Percentiles rank a stretch among this genome's conserved stretches.
Evolutionary conservation across 2,329 filamentous ascomycete genomes (phyloP).

Genomic region (Dactylellina drechsleri): DNA sequence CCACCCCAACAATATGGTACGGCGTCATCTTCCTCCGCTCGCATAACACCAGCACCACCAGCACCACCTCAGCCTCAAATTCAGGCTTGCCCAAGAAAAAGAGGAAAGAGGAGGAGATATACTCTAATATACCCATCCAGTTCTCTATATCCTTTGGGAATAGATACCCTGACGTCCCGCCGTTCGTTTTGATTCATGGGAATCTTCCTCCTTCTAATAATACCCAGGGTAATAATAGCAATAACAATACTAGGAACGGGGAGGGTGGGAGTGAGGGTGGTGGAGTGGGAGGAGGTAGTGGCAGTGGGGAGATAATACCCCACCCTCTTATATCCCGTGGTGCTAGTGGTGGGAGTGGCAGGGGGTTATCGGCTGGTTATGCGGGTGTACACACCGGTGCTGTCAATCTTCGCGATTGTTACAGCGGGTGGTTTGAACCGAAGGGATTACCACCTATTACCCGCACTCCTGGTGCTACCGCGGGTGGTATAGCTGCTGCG

Average conservation of each 20-base stretch:
- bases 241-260: background rate
- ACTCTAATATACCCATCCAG: constrained; percentile 28
- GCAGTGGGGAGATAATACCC: background rate
- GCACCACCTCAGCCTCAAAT: too few species aligned
- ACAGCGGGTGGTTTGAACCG: constrained; percentile 40
- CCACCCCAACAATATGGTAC: constrained; percentile 39
- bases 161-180: constrained; percentile 33
- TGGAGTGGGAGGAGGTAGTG: background rate
- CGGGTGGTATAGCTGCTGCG: background rate
- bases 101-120: constrained; percentile 3
- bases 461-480: too few species aligned
- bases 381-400: constrained; percentile 36
- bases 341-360: background rate
- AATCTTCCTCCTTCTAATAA: background rate
- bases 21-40: constrained; percentile 38
- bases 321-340: constrained; percentile 24
- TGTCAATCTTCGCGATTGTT: constrained; percentile 31
- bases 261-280: background rate
- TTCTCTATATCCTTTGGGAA: constrained; percentile 44
- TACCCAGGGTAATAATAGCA: constrained; percentile 8
- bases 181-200: constrained; percentile 35
- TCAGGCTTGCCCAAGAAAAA: too few species aligned
- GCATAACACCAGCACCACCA: too few species aligned
- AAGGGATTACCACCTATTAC: background rate
- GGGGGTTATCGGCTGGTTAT: constrained; percentile 33